Percentiles rank a stretch among this genome's conserved stretches.
phyloP scores from a whole-genome alignment of 2,329 filamentous ascomycete genomes.

The Achaetomium macrosporum region DNA sequence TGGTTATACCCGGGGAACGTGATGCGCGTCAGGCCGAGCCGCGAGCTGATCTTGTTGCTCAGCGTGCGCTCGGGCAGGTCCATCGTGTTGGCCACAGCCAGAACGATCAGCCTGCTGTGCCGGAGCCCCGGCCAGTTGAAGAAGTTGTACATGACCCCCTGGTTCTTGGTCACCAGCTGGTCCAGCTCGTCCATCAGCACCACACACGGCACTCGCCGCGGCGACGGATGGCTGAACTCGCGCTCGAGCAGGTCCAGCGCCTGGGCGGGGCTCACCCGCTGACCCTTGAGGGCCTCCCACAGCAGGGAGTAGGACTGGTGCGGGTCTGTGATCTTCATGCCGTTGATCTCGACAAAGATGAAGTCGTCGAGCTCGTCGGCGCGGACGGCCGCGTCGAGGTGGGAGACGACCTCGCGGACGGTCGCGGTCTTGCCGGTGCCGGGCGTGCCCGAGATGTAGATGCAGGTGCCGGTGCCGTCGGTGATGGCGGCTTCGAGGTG shows the following conservation, averaged over 20 bases:
- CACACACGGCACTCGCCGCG: conserved; percentile 86
- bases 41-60: conserved; percentile 96
- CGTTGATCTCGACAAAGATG: conserved; percentile 98
- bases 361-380: conserved; percentile 95
- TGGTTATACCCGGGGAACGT: conserved; percentile 97
- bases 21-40: conserved; percentile 83
- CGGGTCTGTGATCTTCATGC: conserved; percentile 98
- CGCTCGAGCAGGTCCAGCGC: conserved; percentile 85
- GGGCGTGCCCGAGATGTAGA: conserved; percentile 98
- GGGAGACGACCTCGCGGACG: conserved; percentile 86
- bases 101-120: conserved; percentile 88
- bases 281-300: conserved; percentile 92
- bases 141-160: conserved; percentile 99
- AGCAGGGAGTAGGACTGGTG: conserved; percentile 92
- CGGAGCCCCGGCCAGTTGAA: conserved; percentile 97
- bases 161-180: conserved; percentile 94
- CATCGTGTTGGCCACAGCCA: conserved; percentile 98
- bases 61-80: conserved; percentile 92
- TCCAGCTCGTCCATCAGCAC: conserved; percentile 98
- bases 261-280: conserved; percentile 86
- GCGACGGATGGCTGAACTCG: conserved; percentile 88
- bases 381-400: conserved; percentile 79
- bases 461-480: conserved; percentile 89
- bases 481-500: conserved; percentile 92
- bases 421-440: conserved; percentile 97